A percentile compares a stretch with the other conserved stretches of the same genome.
phyloP scores from a whole-genome alignment of 1,139 yeast genomes.

The Yamadazyma oceani region DNA sequence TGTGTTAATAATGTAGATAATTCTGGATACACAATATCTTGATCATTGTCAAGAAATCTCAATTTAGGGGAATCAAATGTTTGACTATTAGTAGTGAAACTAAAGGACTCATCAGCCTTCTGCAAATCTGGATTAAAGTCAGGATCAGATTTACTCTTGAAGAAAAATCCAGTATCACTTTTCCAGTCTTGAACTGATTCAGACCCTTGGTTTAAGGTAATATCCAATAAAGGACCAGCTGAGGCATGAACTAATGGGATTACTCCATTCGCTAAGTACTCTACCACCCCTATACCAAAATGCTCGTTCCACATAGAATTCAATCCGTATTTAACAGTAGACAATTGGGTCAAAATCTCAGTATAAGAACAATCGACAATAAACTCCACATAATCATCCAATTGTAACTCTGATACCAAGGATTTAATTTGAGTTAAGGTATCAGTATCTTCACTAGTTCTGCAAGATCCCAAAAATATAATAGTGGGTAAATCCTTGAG shows the following conservation, averaged over 20 bases:
- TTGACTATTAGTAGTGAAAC: slow-evolving; percentile 18
- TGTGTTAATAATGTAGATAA: slow-evolving; percentile 37
- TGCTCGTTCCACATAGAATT: slow-evolving; percentile 99
- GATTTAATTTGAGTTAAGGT: slow-evolving; percentile 53
- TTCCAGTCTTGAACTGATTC: slow-evolving; percentile 26
- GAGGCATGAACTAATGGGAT: slow-evolving; percentile 91
- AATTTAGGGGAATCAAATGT: slow-evolving; percentile 4
- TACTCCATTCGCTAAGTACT: slow-evolving; percentile 82
- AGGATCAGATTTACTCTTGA: slow-evolving; percentile 51
- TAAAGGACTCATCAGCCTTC: slow-evolving; percentile 11
- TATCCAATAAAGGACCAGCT: slow-evolving; percentile 88
- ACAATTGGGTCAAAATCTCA: slow-evolving; percentile 54
- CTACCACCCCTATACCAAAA: slow-evolving; percentile 97
- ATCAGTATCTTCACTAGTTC: slow-evolving; percentile 64
- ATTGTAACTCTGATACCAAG: slow-evolving; percentile 46
- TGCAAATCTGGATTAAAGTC: slow-evolving; percentile 55
- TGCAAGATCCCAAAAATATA: slow-evolving; percentile 80
- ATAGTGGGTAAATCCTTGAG: slow-evolving; percentile 46
- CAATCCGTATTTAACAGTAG: slow-evolving; percentile 70
- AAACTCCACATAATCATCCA: slow-evolving; percentile 58
- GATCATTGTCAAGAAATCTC: slow-evolving; percentile 10
- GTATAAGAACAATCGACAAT: slow-evolving; percentile 75
- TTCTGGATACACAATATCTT: slow-evolving; percentile 33
- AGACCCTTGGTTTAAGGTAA: slow-evolving; percentile 43
- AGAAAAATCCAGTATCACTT: slow-evolving; percentile 70